These are phyloP conservation scores for Penicillium paxilli DNA, from an alignment of 495 filamentous ascomycete species.

Conservation along the genomic window DNA sequence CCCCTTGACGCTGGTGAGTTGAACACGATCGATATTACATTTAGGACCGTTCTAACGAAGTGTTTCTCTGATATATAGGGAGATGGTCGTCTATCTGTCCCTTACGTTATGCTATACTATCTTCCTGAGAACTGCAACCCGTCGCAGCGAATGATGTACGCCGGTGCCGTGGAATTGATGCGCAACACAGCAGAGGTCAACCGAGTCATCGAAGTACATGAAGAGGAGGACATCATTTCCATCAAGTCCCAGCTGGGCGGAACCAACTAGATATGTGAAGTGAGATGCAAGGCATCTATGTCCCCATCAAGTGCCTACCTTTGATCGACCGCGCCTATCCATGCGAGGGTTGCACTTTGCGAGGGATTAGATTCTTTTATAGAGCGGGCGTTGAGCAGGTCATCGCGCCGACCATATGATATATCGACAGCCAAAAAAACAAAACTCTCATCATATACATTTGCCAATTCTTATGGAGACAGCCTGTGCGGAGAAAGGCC, in stretches of 20 bases:
- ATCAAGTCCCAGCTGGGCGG: slow-evolving; percentile 67
- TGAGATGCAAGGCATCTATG: not conserved
- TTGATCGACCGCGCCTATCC: not conserved
- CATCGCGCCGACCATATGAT: not conserved
- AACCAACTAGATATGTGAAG: slow-evolving; percentile 27
- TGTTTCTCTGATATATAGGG: no score
- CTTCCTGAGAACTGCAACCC: slow-evolving; percentile 85
- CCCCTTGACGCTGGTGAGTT: slow-evolving; percentile 76
- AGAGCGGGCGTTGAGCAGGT: slow-evolving; percentile 9
- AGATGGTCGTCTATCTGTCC: slow-evolving; percentile 65
- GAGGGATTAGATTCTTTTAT: slow-evolving; percentile 4
- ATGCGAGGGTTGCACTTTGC: not conserved
- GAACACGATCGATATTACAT: not conserved
- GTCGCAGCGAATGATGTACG: slow-evolving; percentile 88
- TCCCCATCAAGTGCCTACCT: not conserved
- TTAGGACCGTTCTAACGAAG: no score
- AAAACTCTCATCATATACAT: no score
- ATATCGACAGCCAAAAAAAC: not conserved
- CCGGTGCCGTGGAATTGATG: slow-evolving; percentile 92
- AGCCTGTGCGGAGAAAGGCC: not conserved
- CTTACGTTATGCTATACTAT: slow-evolving; percentile 93
- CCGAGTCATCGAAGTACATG: slow-evolving; percentile 76
- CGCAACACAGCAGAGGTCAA: slow-evolving; percentile 84
- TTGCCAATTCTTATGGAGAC: not conserved
- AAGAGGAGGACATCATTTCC: slow-evolving; percentile 71